Evolutionary conservation across 371 early-diverging fungal genomes (phyloP), one percentile per base, ranked within the genome.

Genomic region (Apophysomyces trapeziformis): DNA sequence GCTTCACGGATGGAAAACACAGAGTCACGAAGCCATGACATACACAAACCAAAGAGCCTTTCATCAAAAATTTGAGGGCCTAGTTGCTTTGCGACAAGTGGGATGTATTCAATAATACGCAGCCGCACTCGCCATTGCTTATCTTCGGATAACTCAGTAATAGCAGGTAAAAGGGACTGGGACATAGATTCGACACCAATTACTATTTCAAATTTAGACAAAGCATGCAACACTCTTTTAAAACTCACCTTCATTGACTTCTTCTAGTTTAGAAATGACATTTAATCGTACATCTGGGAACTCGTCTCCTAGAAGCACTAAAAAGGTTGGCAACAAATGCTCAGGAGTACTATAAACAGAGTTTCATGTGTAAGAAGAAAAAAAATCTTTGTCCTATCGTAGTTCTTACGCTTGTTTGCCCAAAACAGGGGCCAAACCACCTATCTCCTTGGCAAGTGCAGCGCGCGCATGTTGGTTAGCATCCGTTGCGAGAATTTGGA

Each of bases 91-190:
- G 97, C 96, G 67, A 98, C 87, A 46, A 97, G 82, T n/a, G 98
- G 98, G 67, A 96, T 96, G 71, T 96, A 95, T 69, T 96, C 96
- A 73, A 98, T 97, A 69, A 98, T 97, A 2, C 97, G 97, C 71
- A 96, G 79, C 21, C 98, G 92, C 50, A 97, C 97, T 47, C 98
- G 90, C 98, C 98, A 98, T 73, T 96, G 96, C 84, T 96, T 96
- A 78, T 98, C 98, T 83, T 97, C 96, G n/a, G 98, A 95, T 37
- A 98, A 82, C 75, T 96, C 96, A 35, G 97, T 92, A 69, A 98
- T 96, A 5, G 98, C 98, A 7, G 97, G 97, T 63, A 98, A 80
- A 61, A 98, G 87, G 5, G 95, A 96, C 73, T 96, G 96, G 18
- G 97, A 96, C 38, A 98, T 84, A 39, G 93, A 87, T 61, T 98